Percentiles rank a stretch among this genome's conserved stretches.
These are phyloP conservation scores for Funneliformis geosporum DNA, from an alignment of 192 early-diverging fungal genomes.

Conservation along the genomic window DNA sequence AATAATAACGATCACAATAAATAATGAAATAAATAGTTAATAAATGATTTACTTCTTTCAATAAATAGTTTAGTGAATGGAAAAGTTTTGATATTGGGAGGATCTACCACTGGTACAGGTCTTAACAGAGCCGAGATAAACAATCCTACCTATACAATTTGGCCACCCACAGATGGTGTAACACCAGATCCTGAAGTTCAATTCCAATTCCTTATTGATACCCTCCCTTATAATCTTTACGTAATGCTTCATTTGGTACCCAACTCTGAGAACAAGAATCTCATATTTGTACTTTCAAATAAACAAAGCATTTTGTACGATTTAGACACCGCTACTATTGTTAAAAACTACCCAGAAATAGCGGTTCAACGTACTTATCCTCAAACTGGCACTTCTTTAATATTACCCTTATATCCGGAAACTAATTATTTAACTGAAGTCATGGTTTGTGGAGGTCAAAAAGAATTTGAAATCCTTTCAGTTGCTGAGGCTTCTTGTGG, in stretches of 20 bases:
- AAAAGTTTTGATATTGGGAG: slow-evolving; percentile 55
- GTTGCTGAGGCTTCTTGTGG: slow-evolving; percentile 49
- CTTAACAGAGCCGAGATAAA: slow-evolving; percentile 49
- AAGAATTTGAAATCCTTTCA: slow-evolving; percentile 28
- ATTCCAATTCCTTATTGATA: slow-evolving; percentile 50
- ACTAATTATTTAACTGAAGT: slow-evolving; percentile 59
- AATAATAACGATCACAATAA: too few species aligned
- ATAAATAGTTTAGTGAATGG: slow-evolving; percentile 42
- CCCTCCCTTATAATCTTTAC: slow-evolving; percentile 53
- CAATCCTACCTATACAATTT: slow-evolving; percentile 48
- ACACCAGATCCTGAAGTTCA: slow-evolving; percentile 33
- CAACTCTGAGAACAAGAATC: slow-evolving; percentile 35
- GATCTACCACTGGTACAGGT: slow-evolving; percentile 46
- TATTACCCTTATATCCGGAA: slow-evolving; percentile 55
- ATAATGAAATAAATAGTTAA: too few species aligned
- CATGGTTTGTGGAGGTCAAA: slow-evolving; percentile 61
- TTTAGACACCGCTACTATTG: slow-evolving; percentile 42
- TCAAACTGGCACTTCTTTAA: slow-evolving; percentile 53
- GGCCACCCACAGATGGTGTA: slow-evolving; percentile 16
- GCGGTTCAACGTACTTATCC: slow-evolving; percentile 57
- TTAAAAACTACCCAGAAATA: slow-evolving; percentile 46
- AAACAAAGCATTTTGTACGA: slow-evolving; percentile 54
- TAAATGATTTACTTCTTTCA: background rate
- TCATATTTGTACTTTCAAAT: slow-evolving; percentile 56
- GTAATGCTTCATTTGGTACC: slow-evolving; percentile 52